Percentiles rank a stretch among this genome's conserved stretches.
Evolutionary conservation across 208 protist species (phyloP).

Genomic region (Trypanosoma rangeli): DNA sequence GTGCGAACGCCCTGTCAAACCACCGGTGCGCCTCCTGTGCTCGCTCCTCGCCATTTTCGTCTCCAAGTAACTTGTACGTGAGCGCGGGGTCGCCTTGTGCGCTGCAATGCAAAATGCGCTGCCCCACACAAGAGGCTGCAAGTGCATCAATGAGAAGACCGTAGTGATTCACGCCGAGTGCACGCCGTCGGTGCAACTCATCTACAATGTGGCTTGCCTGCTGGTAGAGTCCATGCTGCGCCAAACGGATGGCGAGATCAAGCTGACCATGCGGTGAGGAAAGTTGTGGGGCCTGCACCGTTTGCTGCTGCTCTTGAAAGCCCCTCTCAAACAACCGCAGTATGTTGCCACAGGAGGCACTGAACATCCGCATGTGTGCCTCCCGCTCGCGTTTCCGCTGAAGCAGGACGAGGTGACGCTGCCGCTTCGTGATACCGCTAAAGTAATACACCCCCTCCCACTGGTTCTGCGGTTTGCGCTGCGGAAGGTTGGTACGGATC

Average conservation of each 20-base stretch:
- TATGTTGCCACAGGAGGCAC: conserved; percentile 19
- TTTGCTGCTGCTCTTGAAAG: not conserved
- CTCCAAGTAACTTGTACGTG: conserved; percentile 77
- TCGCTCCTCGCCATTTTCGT: conserved; percentile 70
- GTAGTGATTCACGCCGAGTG: conserved; percentile 57
- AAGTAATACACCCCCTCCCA: conserved; percentile 90
- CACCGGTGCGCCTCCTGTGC: conserved; percentile 74
- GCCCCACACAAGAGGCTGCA: conserved; percentile 38
- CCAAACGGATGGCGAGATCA: conserved; percentile 40
- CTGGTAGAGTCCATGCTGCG: conserved; percentile 55
- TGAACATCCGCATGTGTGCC: conserved; percentile 35
- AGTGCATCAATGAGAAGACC: conserved; percentile 48
- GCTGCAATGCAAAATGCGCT: conserved; percentile 62
- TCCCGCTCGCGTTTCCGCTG: conserved; percentile 72
- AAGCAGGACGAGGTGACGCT: conserved; percentile 74
- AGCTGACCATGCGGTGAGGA: conserved; percentile 24
- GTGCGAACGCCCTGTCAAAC: conserved; percentile 63
- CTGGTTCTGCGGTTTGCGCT: conserved; percentile 83
- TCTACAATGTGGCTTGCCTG: conserved; percentile 54
- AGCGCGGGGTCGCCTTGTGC: conserved; percentile 71
- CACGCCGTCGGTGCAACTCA: conserved; percentile 41
- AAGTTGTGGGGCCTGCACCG: conserved; percentile 10
- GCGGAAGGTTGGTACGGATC: conserved; percentile 85
- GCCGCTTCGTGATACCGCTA: conserved; percentile 76
- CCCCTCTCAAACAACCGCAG: conserved; percentile 21